Percentiles rank a stretch among this genome's conserved stretches.
These are phyloP conservation scores for Globisporangium spinosum DNA, from an alignment of 352 stramenopile genomes.

Conservation along the genomic window DNA sequence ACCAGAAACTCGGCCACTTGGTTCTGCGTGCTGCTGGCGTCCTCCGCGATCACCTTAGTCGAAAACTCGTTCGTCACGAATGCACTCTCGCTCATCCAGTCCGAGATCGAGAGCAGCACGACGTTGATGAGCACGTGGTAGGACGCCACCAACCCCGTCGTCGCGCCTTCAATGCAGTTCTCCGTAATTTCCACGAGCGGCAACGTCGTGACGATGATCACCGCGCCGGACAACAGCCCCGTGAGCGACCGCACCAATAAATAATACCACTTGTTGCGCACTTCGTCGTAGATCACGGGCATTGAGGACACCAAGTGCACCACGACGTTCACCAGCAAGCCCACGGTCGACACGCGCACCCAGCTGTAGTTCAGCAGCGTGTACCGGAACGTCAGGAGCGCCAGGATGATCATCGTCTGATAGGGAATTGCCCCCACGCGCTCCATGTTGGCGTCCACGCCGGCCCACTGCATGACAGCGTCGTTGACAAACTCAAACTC, in stretches of 20 bases:
- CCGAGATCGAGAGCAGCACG: constrained; percentile 54
- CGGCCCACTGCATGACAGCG: constrained; percentile 48
- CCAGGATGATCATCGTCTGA: constrained; percentile 40
- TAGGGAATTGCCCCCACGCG: constrained; percentile 43
- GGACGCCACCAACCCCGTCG: constrained; percentile 53
- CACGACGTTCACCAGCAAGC: constrained; percentile 34
- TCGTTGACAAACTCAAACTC: constrained; percentile 54
- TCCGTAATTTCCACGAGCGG: constrained; percentile 74
- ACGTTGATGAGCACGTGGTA: constrained; percentile 64
- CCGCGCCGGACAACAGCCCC: constrained; percentile 35
- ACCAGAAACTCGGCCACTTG: constrained; percentile 41
- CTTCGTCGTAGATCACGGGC: constrained; percentile 48
- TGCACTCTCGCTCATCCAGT: constrained; percentile 44
- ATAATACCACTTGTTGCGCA: constrained; percentile 47
- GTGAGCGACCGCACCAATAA: constrained; percentile 38
- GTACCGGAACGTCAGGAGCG: constrained; percentile 48
- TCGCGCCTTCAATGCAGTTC: constrained; percentile 67
- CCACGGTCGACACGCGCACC: constrained; percentile 50
- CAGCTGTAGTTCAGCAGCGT: constrained; percentile 74
- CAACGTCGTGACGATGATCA: constrained; percentile 51
- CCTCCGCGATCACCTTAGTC: constrained; percentile 25
- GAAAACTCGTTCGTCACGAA: constrained; percentile 40
- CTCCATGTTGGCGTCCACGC: constrained; percentile 32
- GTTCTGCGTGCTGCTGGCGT: constrained; percentile 30
- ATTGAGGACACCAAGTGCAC: constrained; percentile 31